Evolutionary conservation across 1,284 basidiomycete species (phyloP), one percentile per base, ranked within the genome.

Genomic region (Irpex sp.): DNA sequence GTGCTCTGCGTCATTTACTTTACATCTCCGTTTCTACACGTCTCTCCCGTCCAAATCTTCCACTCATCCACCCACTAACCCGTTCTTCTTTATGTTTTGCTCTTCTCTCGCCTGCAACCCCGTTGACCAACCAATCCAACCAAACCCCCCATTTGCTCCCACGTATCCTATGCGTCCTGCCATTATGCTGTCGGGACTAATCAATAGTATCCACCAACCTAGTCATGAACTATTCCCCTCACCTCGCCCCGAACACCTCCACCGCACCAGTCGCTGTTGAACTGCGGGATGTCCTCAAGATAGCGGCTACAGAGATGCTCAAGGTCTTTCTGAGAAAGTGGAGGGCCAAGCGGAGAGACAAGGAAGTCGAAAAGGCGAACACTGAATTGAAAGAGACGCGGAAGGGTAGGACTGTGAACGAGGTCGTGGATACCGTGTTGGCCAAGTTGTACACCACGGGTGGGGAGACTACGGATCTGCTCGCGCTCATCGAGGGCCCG

Each of bases 191-290:
- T 76, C 75, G 81, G 80, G 83, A 87, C 88, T 89, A 79, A 88
- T 82, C 70, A 8, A 68, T 79, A 94, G 92, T 94, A 84, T 83
- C 84, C 76, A 83, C 80, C 72, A 93, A 94, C 84, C 78, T 94
- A 92, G 92, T 93, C 81, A 84, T 83, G 81, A 94, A 94, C 74
- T 94, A 94, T 74, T 92, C 92, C 57, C 93, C 92, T 19, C 88
- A 94, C 76, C 81, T 95, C 67, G 76, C 85, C 53, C 90, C 92
- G 15, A 83, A 88, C 68, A 90, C 89, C 9, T 82, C 82, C 35
- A 79, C 81, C 31, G 88, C 92, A 4, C 83, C 86, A 13, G 80
- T 88, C 1, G 86, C 91, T 1, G 81, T 85, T 15, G 89, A 90
- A 69, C 79, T 94, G 58, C 79, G 83, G 56, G 81, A 80, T 60